Percentiles rank a stretch among this genome's conserved stretches.
Evolutionary conservation across 805 yeast genomes (phyloP).

Genomic region (Scheffersomyces ergatensis): DNA sequence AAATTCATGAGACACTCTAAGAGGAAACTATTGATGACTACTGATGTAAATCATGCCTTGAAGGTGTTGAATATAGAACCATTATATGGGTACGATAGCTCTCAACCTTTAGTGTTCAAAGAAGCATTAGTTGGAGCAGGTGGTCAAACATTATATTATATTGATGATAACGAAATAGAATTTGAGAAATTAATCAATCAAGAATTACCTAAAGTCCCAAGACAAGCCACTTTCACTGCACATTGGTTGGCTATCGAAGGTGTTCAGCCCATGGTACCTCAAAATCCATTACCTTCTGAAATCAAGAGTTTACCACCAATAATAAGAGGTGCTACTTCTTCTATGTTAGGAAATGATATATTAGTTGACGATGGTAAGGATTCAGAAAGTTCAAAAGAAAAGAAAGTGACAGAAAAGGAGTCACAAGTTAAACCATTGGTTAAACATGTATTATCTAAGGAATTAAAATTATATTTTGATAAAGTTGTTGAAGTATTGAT

Average conservation of each 20-base stretch:
- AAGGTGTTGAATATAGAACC: constrained; percentile 91
- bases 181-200: constrained; percentile 90
- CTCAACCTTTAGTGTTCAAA: constrained; percentile 70
- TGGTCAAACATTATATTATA: constrained; percentile 89
- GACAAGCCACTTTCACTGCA: constrained; percentile 88
- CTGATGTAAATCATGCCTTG: constrained; percentile 79
- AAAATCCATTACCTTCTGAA: constrained; percentile 84
- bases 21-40: constrained; percentile 73
- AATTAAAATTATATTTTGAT: constrained; percentile 89
- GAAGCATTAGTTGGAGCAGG: constrained; percentile 83
- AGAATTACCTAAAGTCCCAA: constrained; percentile 93
- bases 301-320: constrained; percentile 75
- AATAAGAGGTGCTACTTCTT: constrained; percentile 75
- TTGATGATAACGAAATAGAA: constrained; percentile 91
- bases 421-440: constrained; percentile 81
- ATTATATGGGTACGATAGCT: constrained; percentile 77
- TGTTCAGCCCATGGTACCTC: constrained; percentile 96
- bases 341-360: constrained; percentile 39
- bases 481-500: constrained; percentile 79
- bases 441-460: constrained; percentile 92
- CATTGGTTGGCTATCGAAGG: constrained; percentile 99
- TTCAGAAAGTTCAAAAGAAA: constrained; percentile 11
- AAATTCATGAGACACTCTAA: constrained; percentile 95
- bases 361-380: constrained; percentile 17
- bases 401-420: constrained; percentile 41